A percentile compares a stretch with the other conserved stretches of the same genome.
Conservation (phyloP, 352 stramenopile genomes). For the Pythium dissimile region DNA sequence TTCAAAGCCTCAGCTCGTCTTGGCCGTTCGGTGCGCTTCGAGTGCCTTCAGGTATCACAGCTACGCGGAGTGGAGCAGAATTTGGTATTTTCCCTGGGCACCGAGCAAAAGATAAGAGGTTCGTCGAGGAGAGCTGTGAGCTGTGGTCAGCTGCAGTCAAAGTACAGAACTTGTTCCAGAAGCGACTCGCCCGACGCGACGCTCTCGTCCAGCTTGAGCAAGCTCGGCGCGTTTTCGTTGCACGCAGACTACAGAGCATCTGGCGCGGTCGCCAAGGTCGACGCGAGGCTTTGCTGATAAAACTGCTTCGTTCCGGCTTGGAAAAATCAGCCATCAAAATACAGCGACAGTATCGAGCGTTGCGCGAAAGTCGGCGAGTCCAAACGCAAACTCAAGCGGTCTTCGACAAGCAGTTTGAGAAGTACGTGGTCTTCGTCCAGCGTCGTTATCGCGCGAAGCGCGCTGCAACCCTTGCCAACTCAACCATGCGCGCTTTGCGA, state of each 20-base stretch:
- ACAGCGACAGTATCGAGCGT: slow-evolving; percentile 60
- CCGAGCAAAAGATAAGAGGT: slow-evolving; percentile 62
- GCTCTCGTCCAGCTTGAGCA: slow-evolving; percentile 34
- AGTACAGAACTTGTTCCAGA: slow-evolving; percentile 64
- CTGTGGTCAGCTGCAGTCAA: slow-evolving; percentile 54
- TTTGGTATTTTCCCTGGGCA: slow-evolving; percentile 67
- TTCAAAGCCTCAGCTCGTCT: slow-evolving; percentile 60
- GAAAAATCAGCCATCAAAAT: slow-evolving; percentile 61
- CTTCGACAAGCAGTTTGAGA: slow-evolving; percentile 43
- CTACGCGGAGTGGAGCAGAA: slow-evolving; percentile 21
- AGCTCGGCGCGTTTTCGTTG: slow-evolving; percentile 36
- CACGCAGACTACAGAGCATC: slow-evolving; percentile 54
- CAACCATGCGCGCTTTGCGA: slow-evolving; percentile 28
- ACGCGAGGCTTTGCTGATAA: slow-evolving; percentile 41
- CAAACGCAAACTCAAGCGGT: slow-evolving; percentile 36
- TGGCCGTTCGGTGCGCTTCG: slow-evolving; percentile 60
- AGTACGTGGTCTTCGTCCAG: slow-evolving; percentile 47
- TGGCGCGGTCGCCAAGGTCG: slow-evolving; percentile 55
- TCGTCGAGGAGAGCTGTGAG: slow-evolving; percentile 49
- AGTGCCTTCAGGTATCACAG: slow-evolving; percentile 24
- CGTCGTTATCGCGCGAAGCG: slow-evolving; percentile 53
- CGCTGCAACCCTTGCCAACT: slow-evolving; percentile 33
- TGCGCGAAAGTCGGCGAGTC: slow-evolving; percentile 26
- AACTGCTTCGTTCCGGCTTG: slow-evolving; percentile 38
- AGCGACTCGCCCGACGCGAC: slow-evolving; percentile 32